Evolutionary conservation across 2,329 filamentous ascomycete species (phyloP), one percentile per base, ranked within the genome.

Genomic region (Cercospora zeae-maydis): DNA sequence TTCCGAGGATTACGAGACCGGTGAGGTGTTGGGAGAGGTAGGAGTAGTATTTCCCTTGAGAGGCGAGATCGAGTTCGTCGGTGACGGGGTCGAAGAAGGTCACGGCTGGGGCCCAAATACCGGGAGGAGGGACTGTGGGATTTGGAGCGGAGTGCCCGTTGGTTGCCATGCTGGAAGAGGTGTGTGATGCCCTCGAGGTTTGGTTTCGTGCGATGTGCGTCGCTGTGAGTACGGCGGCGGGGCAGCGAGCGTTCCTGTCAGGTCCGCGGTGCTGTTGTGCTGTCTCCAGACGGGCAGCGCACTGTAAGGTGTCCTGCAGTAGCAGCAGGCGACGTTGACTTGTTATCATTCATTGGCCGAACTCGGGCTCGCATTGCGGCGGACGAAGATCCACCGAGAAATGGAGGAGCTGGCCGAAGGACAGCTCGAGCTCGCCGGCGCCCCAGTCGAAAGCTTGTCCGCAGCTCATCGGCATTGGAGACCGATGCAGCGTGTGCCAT

Each of bases 111-210:
- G 70, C 72, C 72, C 73, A 75, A 56, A 75, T 68, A 27, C 73
- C 73, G 2, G 73, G 59, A 36, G 67, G 63, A 4, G 91, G 90
- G 7, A 89, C 91, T 34, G 54, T 59, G 30, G 59, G 30, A 34
- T 61, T 57, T 59, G 30, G 59, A 27, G 42, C 61, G 31, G 58
- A 56, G 54, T 52, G 39, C 49, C 63, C 65, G 61, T 69, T 69
- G 64, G 68, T 70, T 30, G 21, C 64, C 58, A 53, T 52, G 19
- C 24, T 49, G 42, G 10, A 14, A 13, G 11, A 14, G 3, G 36
- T 24, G 7, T n/a, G 7, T 24, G 9, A 39, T 34, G 47, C 27
- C 19, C n/a, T 52, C 14, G 21, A 31, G 21, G 13, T 52, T 27
- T n/a, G 30, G 16, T n/a, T 1, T 30, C 21, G 37, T 19, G 2